Base-by-base conservation (phyloP, 805 yeast species). In the Suhomyces kilbournensis region DNA sequence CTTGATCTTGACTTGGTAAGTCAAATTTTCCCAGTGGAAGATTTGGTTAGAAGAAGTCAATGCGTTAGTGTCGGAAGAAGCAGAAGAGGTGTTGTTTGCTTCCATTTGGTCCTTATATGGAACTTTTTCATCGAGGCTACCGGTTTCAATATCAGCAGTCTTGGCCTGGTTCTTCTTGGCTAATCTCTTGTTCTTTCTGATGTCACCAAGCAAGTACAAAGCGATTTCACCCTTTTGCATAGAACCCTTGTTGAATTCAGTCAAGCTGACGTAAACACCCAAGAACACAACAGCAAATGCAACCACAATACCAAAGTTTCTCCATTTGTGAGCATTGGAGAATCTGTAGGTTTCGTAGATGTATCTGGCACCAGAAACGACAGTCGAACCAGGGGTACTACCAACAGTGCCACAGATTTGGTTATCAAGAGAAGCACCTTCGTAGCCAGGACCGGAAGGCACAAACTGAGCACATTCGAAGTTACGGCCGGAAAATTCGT, bases 21-120 rank as follows among this genome's bases (percentile, higher is more conserved):
- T 80, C 44, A 88, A 83, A 63, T 88, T 80, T 68, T 82, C 81
- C 96, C 96, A 88, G 64, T 84, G 89, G 78, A 86, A 86, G 40
- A 85, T 81, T 49, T 82, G 83, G 19, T 68, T 69, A 48, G 59
- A 49, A 9, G 53, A 44, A 20, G 60, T 57, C 15, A 56, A 47
- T 22, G 47, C 48, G 15, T 59, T 66, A 35, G 54, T 56, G 17
- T 22, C 42, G 4, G 54, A 45, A 7, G 56, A 35, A 19, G 50
- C 38, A 3, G 59, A 48, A 7, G 51, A 51, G 3, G 58, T 57
- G 50, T 58, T 60, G 28, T 59, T 57, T 22, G 68, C 66, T 35
- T 70, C 74, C 14, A 60, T 47, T 19, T 65, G 63, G 23, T 72
- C 77, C 30, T 60, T 58, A 49, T 59, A 53, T 15, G 56, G 50